phyloP scores from a whole-genome alignment of 75 land plant genomes.

The Larix kaempferi region DNA sequence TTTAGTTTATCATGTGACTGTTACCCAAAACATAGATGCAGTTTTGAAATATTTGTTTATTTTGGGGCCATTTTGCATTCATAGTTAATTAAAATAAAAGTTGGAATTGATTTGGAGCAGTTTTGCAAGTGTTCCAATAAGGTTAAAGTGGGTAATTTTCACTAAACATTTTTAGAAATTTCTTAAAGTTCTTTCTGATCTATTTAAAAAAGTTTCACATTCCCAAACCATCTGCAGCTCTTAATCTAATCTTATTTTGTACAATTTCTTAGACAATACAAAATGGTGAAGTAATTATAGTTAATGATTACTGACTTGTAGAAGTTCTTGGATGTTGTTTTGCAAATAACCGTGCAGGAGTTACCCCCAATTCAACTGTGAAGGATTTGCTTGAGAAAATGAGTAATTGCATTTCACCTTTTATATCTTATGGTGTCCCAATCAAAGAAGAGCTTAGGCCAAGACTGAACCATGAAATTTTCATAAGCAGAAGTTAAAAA shows the following conservation, averaged over 20 bases:
- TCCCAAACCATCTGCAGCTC: background rate
- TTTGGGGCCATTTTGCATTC: background rate
- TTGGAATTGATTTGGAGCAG: no score
- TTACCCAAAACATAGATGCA: background rate
- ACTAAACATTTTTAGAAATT: background rate
- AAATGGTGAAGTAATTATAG: background rate
- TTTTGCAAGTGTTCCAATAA: no score
- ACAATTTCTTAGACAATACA: background rate
- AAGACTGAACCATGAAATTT: no score
- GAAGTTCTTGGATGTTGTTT: no score
- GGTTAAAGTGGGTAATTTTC: no score
- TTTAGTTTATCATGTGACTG: background rate
- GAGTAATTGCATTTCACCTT: background rate
- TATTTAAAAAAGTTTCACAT: background rate
- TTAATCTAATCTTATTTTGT: background rate
- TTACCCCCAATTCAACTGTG: no score
- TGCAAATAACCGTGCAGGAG: no score
- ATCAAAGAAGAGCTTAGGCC: slow-evolving; percentile 26
- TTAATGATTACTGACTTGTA: background rate
- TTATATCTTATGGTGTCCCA: slow-evolving; percentile 34
- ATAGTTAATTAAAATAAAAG: background rate
- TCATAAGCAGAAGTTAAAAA: no score
- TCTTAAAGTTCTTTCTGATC: background rate
- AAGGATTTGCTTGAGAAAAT: slow-evolving; percentile 30
- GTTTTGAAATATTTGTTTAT: background rate